Conservation (phyloP, 176 grass and related monocot genomes). For the Oropetium thomaeum region DNA sequence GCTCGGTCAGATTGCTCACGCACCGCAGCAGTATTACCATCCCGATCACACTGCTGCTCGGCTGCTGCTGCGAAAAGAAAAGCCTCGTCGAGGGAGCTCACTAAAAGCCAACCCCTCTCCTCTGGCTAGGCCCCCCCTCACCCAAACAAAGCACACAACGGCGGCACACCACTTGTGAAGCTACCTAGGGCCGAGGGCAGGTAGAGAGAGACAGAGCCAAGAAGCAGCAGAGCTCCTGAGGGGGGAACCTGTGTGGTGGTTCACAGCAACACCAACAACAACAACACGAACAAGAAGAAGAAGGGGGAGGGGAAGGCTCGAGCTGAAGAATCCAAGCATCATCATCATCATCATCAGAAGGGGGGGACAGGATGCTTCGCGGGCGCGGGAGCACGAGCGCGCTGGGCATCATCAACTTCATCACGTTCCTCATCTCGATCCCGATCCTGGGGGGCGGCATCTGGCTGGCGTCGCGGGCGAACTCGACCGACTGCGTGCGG, state of each 20-base stretch:
- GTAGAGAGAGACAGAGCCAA: not conserved
- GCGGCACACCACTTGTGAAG: not conserved
- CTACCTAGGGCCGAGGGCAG: not conserved
- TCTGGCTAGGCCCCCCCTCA: not conserved
- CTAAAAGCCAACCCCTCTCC: not conserved
- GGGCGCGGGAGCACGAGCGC: conserved; percentile 53
- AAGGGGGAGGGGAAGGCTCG: not conserved
- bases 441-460: conserved; percentile 88
- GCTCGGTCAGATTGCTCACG: no score
- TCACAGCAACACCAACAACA: no score
- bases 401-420: conserved; percentile 78
- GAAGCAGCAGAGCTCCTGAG: not conserved
- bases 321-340: no score
- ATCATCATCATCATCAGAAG: no score
- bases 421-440: conserved; percentile 84
- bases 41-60: not conserved
- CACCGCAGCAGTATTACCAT: no score
- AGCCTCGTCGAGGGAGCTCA: not conserved
- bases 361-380: conserved; percentile 51
- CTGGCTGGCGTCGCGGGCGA: conserved; percentile 69
- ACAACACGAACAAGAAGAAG: not conserved
- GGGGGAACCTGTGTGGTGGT: no score
- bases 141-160: not conserved
- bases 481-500: conserved; percentile 85
- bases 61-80: no score